Percentiles rank a stretch among this genome's conserved stretches.
phyloP scores from a whole-genome alignment of 2,329 filamentous ascomycete genomes.

The Beauveria bassiana region DNA sequence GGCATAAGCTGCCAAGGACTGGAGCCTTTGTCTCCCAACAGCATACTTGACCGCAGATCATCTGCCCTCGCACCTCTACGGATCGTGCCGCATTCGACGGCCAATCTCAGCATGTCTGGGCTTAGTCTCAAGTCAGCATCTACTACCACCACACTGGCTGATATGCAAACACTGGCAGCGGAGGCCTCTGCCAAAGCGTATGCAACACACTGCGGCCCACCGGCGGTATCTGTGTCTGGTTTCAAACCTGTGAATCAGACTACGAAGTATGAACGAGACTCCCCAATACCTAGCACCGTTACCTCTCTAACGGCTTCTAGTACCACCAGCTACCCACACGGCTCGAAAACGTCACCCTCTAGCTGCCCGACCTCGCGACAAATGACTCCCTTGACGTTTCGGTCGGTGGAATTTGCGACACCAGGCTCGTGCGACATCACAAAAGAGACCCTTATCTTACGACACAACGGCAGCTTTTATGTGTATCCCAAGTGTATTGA shows the following conservation, averaged over 20 bases:
- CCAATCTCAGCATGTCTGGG: not conserved
- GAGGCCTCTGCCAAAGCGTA: not conserved
- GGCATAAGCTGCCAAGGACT: slow-evolving; percentile 28
- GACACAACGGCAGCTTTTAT: slow-evolving; percentile 41
- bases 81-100: not conserved
- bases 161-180: not conserved
- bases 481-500: slow-evolving; percentile 33
- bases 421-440: slow-evolving; percentile 32
- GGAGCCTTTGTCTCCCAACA: not conserved
- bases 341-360: not conserved
- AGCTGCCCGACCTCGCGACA: not conserved
- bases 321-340: not conserved
- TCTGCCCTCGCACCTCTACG: not conserved
- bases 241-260: slow-evolving; percentile 1
- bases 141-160: not conserved
- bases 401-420: not conserved
- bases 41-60: not conserved
- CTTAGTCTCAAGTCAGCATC: not conserved
- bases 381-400: not conserved
- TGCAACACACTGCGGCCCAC: not conserved
- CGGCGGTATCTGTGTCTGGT: not conserved
- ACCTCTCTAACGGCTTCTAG: not conserved
- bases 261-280: not conserved
- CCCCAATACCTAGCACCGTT: not conserved
- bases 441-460: slow-evolving; percentile 35